Percentiles rank a stretch among this genome's conserved stretches.
Conservation (phyloP, 495 filamentous ascomycete species). For the Penicillium desertorum region DNA sequence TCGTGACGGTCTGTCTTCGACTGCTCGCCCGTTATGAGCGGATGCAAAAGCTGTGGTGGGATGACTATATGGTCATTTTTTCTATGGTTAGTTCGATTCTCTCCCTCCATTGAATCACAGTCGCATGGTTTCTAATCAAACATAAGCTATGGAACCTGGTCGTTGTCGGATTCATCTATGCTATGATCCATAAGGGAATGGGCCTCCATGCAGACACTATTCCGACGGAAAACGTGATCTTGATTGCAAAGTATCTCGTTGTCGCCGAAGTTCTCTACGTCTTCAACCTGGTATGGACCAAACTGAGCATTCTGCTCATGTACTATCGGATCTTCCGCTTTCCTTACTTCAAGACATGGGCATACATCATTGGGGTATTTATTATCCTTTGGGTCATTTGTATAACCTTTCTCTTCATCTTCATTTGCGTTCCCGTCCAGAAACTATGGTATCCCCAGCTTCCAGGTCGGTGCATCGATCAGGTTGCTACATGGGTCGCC, state of each 20-base stretch:
- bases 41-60: slow-evolving; percentile 39
- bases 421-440: slow-evolving; percentile 46
- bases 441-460: slow-evolving; percentile 39
- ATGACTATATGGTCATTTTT: slow-evolving; percentile 40
- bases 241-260: slow-evolving; percentile 37
- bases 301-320: slow-evolving; percentile 38
- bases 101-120: background rate
- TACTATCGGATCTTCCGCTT: slow-evolving; percentile 46
- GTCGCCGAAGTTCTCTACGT: slow-evolving; percentile 43
- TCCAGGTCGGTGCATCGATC: slow-evolving; percentile 17
- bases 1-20: slow-evolving; percentile 35
- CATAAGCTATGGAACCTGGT: background rate
- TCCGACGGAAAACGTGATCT: slow-evolving; percentile 9
- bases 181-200: background rate
- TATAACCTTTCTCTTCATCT: slow-evolving; percentile 44
- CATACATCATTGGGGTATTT: slow-evolving; percentile 38
- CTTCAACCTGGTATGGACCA: slow-evolving; percentile 42
- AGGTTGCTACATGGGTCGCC: slow-evolving; percentile 41
- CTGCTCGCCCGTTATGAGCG: slow-evolving; percentile 32
- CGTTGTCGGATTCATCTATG: background rate
- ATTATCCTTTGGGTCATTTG: slow-evolving; percentile 42
- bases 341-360: slow-evolving; percentile 35
- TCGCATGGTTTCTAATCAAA: background rate
- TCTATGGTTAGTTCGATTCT: slow-evolving; percentile 36
- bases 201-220: background rate